Evolutionary conservation across 257 asterid genomes (phyloP).

Genomic region (Solanum sitiens): DNA sequence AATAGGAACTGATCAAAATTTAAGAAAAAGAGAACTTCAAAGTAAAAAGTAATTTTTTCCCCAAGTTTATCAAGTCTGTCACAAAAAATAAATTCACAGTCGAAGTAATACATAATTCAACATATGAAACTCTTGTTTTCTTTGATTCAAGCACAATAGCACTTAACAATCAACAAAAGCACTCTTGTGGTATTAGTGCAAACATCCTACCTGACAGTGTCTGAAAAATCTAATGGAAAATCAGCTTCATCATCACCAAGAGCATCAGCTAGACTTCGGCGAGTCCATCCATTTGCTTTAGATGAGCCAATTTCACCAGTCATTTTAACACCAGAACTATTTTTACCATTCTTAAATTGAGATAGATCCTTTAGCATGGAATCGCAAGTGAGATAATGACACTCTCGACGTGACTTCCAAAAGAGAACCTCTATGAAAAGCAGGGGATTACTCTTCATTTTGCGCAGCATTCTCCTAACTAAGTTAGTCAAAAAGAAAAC

Average conservation of each 20-base stretch:
- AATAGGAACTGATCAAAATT: neutral
- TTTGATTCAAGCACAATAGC: neutral
- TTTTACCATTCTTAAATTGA: conserved; percentile 22
- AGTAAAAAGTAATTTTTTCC: neutral
- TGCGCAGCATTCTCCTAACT: conserved; percentile 77
- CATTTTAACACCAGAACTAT: conserved; percentile 16
- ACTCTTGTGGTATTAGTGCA: neutral
- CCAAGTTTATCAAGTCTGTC: neutral
- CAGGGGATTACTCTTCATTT: conserved; percentile 79
- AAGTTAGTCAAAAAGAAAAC: conserved; percentile 61
- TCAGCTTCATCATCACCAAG: conserved; percentile 86
- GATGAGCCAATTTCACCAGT: conserved; percentile 36
- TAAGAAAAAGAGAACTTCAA: neutral
- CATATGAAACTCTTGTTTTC: neutral
- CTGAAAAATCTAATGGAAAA: conserved; percentile 21
- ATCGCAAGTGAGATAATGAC: conserved; percentile 71
- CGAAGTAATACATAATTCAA: neutral
- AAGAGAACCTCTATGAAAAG: conserved; percentile 80
- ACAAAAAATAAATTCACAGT: neutral
- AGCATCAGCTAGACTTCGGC: conserved; percentile 88
- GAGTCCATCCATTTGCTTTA: conserved; percentile 44
- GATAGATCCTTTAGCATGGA: conserved; percentile 65
- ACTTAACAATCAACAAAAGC: neutral
- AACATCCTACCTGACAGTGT: neutral
- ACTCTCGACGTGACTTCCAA: conserved; percentile 71